These are phyloP conservation scores for Phytophthora sp. DNA, from an alignment of 352 stramenopile species.

Conservation along the genomic window DNA sequence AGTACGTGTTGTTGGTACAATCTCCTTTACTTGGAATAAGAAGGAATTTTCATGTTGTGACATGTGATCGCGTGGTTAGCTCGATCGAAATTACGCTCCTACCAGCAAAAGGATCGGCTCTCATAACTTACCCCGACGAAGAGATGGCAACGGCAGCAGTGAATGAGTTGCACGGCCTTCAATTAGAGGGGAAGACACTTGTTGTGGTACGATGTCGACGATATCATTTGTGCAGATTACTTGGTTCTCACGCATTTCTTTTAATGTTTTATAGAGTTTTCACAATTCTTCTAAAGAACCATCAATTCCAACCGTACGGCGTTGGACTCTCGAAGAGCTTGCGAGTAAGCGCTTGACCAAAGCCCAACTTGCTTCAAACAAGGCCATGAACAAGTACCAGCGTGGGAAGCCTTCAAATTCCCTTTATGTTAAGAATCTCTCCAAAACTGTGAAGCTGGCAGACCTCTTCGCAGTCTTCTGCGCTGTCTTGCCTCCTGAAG, in stretches of 20 bases:
- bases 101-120: conserved; percentile 13
- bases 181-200: conserved; percentile 49
- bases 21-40: background rate
- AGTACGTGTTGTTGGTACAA: conserved; percentile 34
- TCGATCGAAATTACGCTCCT: conserved; percentile 27
- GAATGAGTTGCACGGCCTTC: conserved; percentile 53
- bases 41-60: conserved; percentile 2
- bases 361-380: conserved; percentile 41
- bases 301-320: background rate
- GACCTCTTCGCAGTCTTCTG: conserved; percentile 64
- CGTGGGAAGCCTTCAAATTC: conserved; percentile 55
- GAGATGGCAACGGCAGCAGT: conserved; percentile 48
- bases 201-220: conserved; percentile 49
- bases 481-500: conserved; percentile 38
- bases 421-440: conserved; percentile 87
- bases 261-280: conserved; percentile 32
- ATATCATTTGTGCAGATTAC: background rate
- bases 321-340: conserved; percentile 37
- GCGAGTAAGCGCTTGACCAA: conserved; percentile 32
- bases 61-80: conserved; percentile 19
- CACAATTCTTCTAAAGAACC: conserved; percentile 1
- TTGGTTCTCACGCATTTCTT: conserved; percentile 18
- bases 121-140: conserved; percentile 37
- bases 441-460: conserved; percentile 49
- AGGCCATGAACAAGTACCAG: conserved; percentile 77